Base-by-base conservation (phyloP, 768 basidiomycete genomes). In the Lactifluus hygrophoroides region DNA sequence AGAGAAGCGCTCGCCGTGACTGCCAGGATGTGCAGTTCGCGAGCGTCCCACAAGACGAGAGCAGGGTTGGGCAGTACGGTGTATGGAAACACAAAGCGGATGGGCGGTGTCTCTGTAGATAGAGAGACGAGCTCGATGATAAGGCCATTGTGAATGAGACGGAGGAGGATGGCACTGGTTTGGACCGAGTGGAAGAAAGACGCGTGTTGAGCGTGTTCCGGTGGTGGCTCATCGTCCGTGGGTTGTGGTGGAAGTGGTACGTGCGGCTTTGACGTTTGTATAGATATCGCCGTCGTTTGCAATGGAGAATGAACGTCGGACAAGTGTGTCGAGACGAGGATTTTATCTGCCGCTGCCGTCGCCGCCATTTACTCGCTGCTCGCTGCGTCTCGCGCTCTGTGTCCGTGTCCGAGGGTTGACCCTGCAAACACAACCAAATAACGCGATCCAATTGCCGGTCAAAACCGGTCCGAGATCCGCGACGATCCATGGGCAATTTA, bases 81-180 rank as follows among this genome's bases (percentile, higher is more conserved):
- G 10, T 86, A 81, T 37, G 90, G 89, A 65, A 91, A 90, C 63
- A 88, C 76, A 68, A 94, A 82, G 57, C 89, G 83, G 61, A 92
- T 78, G 17, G 90, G 83, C 32, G 79, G 75, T 2, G 84, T 73
- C 62, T 81, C 74, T 1, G 79, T 77, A 5, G 87, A 81, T 45
- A 91, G 74, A n/a, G 90, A 88, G 37, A 84, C 67, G 46, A 94
- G 80, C 66, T 94, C 89, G 43, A 91, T 70, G 50, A 90, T 84
- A 61, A 83, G 71, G 25, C 85, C 86, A 45, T 79, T 82, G 61
- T 92, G 85, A 54, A 92, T 75, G 46, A 90, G 78, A 59, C 92
- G 85, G 47, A 85, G 70, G 51, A 92, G 78, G 53, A 93, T 76
- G 49, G 85, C 78, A 16, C 87, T 86, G 3, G 84, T 80, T 37